A percentile compares a stretch with the other conserved stretches of the same genome.
Conservation (phyloP, 257 asterid genomes). For the Mentha longifolia region DNA sequence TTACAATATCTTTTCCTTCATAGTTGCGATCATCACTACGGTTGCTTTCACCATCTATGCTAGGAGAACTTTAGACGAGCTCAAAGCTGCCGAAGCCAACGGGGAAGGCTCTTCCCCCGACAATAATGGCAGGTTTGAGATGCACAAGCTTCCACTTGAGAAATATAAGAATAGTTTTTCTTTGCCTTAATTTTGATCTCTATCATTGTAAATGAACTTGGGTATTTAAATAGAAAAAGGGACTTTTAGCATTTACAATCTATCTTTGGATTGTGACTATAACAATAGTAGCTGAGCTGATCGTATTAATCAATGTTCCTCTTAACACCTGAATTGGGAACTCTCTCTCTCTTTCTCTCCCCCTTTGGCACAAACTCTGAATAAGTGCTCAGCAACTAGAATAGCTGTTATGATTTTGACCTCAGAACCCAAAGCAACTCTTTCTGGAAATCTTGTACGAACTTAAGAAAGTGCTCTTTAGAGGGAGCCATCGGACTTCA, state of each 20-base stretch:
- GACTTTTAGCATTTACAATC: conserved; percentile 20
- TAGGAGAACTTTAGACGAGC: conserved; percentile 64
- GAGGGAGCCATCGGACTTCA: no score
- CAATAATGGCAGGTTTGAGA: conserved; percentile 44
- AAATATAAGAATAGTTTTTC: conserved; percentile 44
- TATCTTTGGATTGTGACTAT: conserved; percentile 1
- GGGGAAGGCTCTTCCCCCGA: conserved; percentile 36
- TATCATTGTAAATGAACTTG: conserved; percentile 37
- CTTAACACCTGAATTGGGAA: background rate
- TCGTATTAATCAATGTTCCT: background rate
- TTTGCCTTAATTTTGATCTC: conserved; percentile 25
- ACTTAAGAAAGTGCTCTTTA: no score
- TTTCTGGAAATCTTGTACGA: no score
- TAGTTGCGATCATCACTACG: conserved; percentile 62
- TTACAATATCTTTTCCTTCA: conserved; percentile 73
- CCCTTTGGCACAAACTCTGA: no score
- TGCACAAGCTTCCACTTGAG: conserved; percentile 68
- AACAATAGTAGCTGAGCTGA: background rate
- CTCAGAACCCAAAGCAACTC: no score
- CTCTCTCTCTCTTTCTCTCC: background rate
- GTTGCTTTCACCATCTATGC: conserved; percentile 80
- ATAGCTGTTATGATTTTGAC: no score
- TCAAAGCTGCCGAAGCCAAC: conserved; percentile 49
- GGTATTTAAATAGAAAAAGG: background rate
- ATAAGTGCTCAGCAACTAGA: no score